Evolutionary conservation across 2,329 filamentous ascomycete species (phyloP).

Genomic region (Emergomyces pasteurianus): DNA sequence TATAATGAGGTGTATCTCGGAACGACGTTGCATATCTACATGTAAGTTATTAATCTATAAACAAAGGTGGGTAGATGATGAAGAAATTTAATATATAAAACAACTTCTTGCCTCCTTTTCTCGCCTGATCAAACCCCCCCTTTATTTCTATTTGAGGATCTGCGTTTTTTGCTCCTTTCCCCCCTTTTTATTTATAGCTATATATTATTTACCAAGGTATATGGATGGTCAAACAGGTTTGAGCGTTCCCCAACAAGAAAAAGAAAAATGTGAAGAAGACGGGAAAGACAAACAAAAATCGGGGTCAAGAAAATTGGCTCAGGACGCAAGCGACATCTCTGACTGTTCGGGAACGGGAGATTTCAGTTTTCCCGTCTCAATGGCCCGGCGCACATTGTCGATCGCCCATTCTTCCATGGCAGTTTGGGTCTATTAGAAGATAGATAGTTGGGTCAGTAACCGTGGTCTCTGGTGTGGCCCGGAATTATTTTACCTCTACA

Average conservation of each 20-base stretch:
- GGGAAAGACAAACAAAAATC: not conserved
- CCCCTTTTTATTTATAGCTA: not conserved
- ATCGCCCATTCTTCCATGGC: constrained; percentile 66
- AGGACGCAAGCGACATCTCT: constrained; percentile 14
- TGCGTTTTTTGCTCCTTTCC: not conserved
- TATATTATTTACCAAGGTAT: not conserved
- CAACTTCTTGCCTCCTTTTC: not conserved
- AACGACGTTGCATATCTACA: not conserved
- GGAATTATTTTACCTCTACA: constrained; percentile 38
- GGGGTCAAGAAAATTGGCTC: not conserved
- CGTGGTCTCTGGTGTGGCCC: not conserved
- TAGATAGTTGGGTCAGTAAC: not conserved
- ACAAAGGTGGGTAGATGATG: not conserved
- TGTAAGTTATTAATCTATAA: not conserved
- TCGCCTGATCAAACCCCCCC: not conserved
- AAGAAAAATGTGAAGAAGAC: not conserved
- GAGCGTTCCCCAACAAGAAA: not conserved
- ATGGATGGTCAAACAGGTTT: not conserved
- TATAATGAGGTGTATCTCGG: too few species aligned
- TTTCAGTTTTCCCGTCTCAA: constrained; percentile 51
- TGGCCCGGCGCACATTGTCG: constrained; percentile 52
- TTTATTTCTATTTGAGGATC: not conserved
- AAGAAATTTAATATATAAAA: not conserved
- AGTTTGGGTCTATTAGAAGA: constrained; percentile 34
- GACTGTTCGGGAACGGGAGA: constrained; percentile 64